These are phyloP conservation scores for Candida sp. DNA, from an alignment of 1,139 yeast species.

Conservation along the genomic window DNA sequence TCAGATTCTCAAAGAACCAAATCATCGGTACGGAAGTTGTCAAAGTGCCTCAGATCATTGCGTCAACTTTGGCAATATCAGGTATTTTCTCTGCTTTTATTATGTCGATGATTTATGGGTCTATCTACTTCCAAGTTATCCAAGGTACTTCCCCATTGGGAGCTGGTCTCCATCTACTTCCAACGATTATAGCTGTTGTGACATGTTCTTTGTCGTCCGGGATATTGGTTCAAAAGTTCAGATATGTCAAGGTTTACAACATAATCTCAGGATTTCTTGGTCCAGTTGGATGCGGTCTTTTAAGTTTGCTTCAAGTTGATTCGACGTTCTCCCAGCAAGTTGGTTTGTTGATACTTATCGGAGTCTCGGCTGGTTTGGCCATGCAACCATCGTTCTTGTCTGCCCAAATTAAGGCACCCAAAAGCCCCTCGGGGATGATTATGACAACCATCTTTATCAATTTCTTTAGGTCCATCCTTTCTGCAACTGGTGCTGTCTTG, in stretches of 20 bases:
- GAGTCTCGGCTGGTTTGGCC: slow-evolving; percentile 32
- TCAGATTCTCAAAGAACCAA: slow-evolving; percentile 26
- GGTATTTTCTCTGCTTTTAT: slow-evolving; percentile 30
- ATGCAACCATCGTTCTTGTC: slow-evolving; percentile 33
- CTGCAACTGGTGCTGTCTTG: slow-evolving; percentile 34
- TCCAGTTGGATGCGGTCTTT: slow-evolving; percentile 39
- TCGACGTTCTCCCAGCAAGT: slow-evolving; percentile 30
- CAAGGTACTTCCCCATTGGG: slow-evolving; percentile 34
- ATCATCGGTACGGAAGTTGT: slow-evolving; percentile 32
- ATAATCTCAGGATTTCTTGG: slow-evolving; percentile 28
- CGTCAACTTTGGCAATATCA: slow-evolving; percentile 24
- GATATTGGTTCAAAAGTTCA: slow-evolving; percentile 30
- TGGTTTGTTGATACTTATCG: slow-evolving; percentile 37
- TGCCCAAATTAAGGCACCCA: slow-evolving; percentile 40
- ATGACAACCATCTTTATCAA: slow-evolving; percentile 38
- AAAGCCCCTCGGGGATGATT: slow-evolving; percentile 39
- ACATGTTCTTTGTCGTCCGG: slow-evolving; percentile 33
- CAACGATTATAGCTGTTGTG: slow-evolving; percentile 39
- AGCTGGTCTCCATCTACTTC: slow-evolving; percentile 44
- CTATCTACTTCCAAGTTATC: slow-evolving; percentile 45
- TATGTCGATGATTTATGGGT: slow-evolving; percentile 26
- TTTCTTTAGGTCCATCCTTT: slow-evolving; percentile 33
- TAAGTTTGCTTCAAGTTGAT: slow-evolving; percentile 33
- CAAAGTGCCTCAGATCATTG: slow-evolving; percentile 24
- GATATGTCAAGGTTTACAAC: slow-evolving; percentile 33